Evolutionary conservation across 345 rosid species (phyloP).

Genomic region (Noccaea caerulescens): DNA sequence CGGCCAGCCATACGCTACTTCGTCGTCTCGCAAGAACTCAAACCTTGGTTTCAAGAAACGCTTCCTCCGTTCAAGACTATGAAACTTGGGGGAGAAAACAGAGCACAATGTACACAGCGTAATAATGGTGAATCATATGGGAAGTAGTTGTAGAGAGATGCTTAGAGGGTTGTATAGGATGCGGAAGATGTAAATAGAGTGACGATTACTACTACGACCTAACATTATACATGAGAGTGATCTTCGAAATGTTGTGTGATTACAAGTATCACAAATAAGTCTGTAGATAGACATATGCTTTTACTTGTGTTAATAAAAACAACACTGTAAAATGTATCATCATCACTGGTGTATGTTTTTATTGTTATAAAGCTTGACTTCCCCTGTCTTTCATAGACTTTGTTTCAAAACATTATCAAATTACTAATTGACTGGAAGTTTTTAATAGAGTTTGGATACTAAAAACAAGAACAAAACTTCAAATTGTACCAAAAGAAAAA

Average conservation of each 20-base stretch:
- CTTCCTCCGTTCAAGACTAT: constrained; percentile 70
- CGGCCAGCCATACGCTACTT: constrained; percentile 70
- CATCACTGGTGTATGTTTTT: neutral
- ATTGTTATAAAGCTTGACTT: constrained; percentile 1
- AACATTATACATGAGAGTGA: constrained; percentile 37
- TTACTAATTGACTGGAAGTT: neutral
- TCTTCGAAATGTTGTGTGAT: constrained; percentile 31
- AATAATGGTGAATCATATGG: constrained; percentile 5
- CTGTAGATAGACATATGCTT: constrained; percentile 33
- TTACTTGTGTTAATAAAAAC: constrained; percentile 36
- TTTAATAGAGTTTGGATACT: neutral
- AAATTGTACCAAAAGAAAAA: too few species aligned
- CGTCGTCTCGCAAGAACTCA: constrained; percentile 52
- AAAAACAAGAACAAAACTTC: too few species aligned
- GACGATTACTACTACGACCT: constrained; percentile 23
- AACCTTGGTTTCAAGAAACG: constrained; percentile 55
- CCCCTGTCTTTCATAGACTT: neutral
- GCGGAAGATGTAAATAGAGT: constrained; percentile 42
- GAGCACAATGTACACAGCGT: constrained; percentile 1
- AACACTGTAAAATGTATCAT: constrained; percentile 16
- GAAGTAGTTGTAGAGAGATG: constrained; percentile 31
- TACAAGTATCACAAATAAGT: constrained; percentile 40
- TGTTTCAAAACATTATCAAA: neutral
- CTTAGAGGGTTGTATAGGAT: constrained; percentile 37
- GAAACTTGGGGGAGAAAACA: neutral